Evolutionary conservation across 2,329 filamentous ascomycete species (phyloP).

Genomic region (Clonostachys sp.): DNA sequence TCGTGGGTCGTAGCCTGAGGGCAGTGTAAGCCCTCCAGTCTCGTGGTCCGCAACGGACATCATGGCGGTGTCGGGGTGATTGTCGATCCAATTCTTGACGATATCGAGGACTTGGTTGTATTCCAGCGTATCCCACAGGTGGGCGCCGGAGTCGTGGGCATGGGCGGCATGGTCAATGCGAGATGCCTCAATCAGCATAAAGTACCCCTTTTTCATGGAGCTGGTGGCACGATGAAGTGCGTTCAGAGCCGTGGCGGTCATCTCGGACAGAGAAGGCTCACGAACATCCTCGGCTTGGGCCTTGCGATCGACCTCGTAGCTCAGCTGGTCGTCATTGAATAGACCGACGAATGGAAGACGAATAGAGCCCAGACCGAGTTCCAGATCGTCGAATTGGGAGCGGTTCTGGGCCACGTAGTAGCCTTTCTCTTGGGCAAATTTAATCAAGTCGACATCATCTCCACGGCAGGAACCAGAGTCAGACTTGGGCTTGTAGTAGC

Average conservation of each 20-base stretch:
- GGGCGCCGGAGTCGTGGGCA: constrained; percentile 46
- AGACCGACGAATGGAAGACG: constrained; percentile 27
- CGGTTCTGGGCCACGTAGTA: constrained; percentile 26
- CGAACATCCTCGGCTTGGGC: constrained; percentile 8
- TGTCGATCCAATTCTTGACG: constrained; percentile 27
- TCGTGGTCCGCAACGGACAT: constrained; percentile 31
- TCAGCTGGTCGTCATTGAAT: constrained; percentile 25
- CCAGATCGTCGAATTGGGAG: constrained; percentile 19
- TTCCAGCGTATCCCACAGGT: constrained; percentile 35
- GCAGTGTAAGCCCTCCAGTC: constrained; percentile 26
- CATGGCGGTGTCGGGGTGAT: constrained; percentile 25
- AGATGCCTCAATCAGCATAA: constrained; percentile 25
- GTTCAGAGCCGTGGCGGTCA: constrained; percentile 22
- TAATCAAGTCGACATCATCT: constrained; percentile 25
- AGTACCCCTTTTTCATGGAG: constrained; percentile 16
- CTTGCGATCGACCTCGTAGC: constrained; percentile 23
- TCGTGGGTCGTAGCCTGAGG: constrained; percentile 21
- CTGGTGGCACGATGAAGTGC: constrained; percentile 22
- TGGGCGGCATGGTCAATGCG: constrained; percentile 30
- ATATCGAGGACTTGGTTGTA: constrained; percentile 26
- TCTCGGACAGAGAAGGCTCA: constrained; percentile 10
- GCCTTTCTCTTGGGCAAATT: constrained; percentile 19
- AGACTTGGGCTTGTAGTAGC: constrained; percentile 27
- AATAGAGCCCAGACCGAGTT: constrained; percentile 10
- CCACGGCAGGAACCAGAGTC: constrained; percentile 24